A percentile compares a stretch with the other conserved stretches of the same genome.
phyloP scores from a whole-genome alignment of 2,329 filamentous ascomycete species.

The Metarhizium humberi region DNA sequence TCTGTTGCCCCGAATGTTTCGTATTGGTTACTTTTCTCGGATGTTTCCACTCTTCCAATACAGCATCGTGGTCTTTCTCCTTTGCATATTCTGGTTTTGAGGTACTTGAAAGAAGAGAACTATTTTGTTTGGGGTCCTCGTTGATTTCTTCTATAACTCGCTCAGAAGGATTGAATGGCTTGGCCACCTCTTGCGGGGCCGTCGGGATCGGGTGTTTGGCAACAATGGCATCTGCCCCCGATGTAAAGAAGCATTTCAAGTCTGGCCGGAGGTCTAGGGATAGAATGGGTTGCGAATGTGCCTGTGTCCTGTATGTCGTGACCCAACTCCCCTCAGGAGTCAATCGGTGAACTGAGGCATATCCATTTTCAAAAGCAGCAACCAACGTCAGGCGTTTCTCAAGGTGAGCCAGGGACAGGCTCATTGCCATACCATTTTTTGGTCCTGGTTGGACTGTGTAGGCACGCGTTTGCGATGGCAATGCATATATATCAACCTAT shows the following conservation, averaged over 20 bases:
- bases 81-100: slow-evolving; percentile 7
- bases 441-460: slow-evolving; percentile 42
- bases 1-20: slow-evolving; percentile 85
- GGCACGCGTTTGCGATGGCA: slow-evolving; percentile 65
- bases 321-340: slow-evolving; percentile 31
- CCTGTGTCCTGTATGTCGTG: slow-evolving; percentile 52
- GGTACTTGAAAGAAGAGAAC: slow-evolving; percentile 17
- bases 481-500: slow-evolving; percentile 70
- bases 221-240: slow-evolving; percentile 71
- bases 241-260: slow-evolving; percentile 61
- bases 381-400: slow-evolving; percentile 49
- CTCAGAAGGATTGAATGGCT: slow-evolving; percentile 4
- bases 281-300: slow-evolving; percentile 73
- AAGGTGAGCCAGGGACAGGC: slow-evolving; percentile 52
- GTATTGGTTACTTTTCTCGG: slow-evolving; percentile 61
- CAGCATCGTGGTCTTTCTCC: slow-evolving; percentile 4
- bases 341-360: slow-evolving; percentile 56
- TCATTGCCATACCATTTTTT: slow-evolving; percentile 81
- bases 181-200: slow-evolving; percentile 14
- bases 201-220: slow-evolving; percentile 62
- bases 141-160: slow-evolving; percentile 1
- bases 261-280: slow-evolving; percentile 52
- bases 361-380: slow-evolving; percentile 80
- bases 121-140: slow-evolving; percentile 8
- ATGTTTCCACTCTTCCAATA: slow-evolving; percentile 25